phyloP scores from a whole-genome alignment of 2,329 filamentous ascomycete genomes.

The Amauroascus niger region DNA sequence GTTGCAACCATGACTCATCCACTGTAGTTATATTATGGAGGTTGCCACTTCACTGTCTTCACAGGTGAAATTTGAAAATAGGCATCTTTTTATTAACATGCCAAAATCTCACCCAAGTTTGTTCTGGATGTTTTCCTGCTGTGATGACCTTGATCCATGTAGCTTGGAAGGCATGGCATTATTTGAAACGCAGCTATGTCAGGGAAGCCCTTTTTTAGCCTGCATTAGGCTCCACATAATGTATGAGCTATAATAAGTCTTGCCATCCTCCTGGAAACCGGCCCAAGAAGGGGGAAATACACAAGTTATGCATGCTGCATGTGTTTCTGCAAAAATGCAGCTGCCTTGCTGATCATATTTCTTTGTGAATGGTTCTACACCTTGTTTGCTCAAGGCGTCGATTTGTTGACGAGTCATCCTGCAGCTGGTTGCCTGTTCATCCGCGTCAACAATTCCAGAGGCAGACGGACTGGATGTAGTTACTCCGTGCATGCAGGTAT shows the following conservation, averaged over 20 bases:
- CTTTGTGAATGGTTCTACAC: neutral
- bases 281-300: too few relatives aligned
- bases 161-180: neutral
- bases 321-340: neutral
- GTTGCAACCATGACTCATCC: neutral
- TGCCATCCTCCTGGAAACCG: slow-evolving; percentile 1
- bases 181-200: neutral
- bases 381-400: neutral
- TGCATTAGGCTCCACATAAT: neutral
- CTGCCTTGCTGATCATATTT: neutral
- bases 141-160: neutral
- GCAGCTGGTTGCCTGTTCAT: neutral
- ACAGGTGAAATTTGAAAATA: neutral
- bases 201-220: neutral
- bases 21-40: neutral
- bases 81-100: neutral
- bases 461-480: too few relatives aligned
- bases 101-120: too few relatives aligned
- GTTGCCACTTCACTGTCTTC: neutral
- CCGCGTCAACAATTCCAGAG: neutral
- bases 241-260: neutral
- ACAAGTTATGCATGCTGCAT: neutral
- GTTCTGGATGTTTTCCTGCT: neutral
- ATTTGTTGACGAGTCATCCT: neutral
- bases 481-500: neutral